A percentile compares a stretch with the other conserved stretches of the same genome.
Evolutionary conservation across 2,329 filamentous ascomycete species (phyloP).

Genomic region (Colletotrichum sansevieriae): DNA sequence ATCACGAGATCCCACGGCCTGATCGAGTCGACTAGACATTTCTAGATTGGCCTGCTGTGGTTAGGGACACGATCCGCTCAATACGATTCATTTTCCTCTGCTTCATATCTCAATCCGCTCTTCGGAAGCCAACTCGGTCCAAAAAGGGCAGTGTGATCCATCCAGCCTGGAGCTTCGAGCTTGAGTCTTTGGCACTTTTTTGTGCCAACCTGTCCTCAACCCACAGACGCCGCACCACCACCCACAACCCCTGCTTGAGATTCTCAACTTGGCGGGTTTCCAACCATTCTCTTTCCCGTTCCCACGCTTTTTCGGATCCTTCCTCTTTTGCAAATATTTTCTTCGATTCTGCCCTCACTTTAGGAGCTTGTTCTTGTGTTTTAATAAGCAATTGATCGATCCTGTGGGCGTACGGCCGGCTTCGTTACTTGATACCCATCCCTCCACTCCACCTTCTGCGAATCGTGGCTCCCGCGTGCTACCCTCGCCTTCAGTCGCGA

Average conservation of each 20-base stretch:
- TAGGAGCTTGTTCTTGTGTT: conserved; percentile 35
- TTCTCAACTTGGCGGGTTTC: conserved; percentile 39
- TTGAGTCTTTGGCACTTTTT: conserved; percentile 26
- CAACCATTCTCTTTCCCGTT: conserved; percentile 21
- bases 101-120: neutral
- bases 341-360: conserved; percentile 30
- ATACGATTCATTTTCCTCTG: neutral
- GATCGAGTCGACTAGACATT: neutral
- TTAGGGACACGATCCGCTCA: neutral
- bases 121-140: conserved; percentile 23
- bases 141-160: conserved; percentile 27
- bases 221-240: conserved; percentile 36
- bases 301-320: conserved; percentile 33
- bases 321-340: conserved; percentile 29
- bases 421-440: conserved; percentile 38
- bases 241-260: conserved; percentile 35
- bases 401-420: conserved; percentile 33
- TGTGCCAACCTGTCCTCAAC: conserved; percentile 49
- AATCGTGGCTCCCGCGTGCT: conserved; percentile 25
- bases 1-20: conserved; percentile 23
- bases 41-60: neutral
- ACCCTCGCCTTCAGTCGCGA: conserved; percentile 48
- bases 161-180: conserved; percentile 22
- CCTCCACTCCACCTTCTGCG: conserved; percentile 2
- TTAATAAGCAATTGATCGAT: conserved; percentile 39